Conservation (phyloP, 495 filamentous ascomycete genomes). For the Hamigera avellanea region DNA sequence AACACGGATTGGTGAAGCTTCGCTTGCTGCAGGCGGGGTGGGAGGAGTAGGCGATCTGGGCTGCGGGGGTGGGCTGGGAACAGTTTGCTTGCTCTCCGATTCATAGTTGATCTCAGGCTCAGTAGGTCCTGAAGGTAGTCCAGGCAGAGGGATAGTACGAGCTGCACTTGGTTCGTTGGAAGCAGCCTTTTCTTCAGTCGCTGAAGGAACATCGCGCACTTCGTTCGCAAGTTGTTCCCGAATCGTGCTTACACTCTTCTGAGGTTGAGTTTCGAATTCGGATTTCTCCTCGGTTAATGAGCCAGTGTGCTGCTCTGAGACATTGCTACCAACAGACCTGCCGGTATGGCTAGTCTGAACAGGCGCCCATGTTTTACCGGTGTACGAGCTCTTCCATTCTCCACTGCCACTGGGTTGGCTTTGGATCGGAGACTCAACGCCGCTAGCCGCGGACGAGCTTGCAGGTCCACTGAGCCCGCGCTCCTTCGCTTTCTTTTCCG, state of each 20-base stretch:
- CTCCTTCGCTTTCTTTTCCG: slow-evolving; percentile 85
- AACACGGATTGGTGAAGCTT: slow-evolving; percentile 68
- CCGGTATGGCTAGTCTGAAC: slow-evolving; percentile 63
- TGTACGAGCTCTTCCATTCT: slow-evolving; percentile 84
- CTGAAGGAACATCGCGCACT: slow-evolving; percentile 51
- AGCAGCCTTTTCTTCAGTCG: slow-evolving; percentile 14
- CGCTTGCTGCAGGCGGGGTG: slow-evolving; percentile 36
- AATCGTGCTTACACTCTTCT: slow-evolving; percentile 50
- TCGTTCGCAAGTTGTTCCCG: slow-evolving; percentile 67
- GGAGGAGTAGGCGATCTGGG: slow-evolving; percentile 51
- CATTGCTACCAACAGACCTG: slow-evolving; percentile 44
- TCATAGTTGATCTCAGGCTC: slow-evolving; percentile 39
- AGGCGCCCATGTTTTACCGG: slow-evolving; percentile 77
- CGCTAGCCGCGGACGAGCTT: slow-evolving; percentile 16
- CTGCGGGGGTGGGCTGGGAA: slow-evolving; percentile 45
- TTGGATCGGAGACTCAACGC: slow-evolving; percentile 39
- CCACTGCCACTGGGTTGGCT: slow-evolving; percentile 57
- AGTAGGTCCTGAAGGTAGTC: slow-evolving; percentile 48
- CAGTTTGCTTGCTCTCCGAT: slow-evolving; percentile 27
- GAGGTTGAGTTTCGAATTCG: slow-evolving; percentile 38
- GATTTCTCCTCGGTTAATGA: slow-evolving; percentile 36
- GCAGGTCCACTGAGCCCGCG: slow-evolving; percentile 38
- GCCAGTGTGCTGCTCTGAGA: slow-evolving; percentile 47
- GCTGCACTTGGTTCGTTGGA: slow-evolving; percentile 44
- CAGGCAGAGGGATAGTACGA: slow-evolving; percentile 58